phyloP scores from a whole-genome alignment of 2,329 filamentous ascomycete genomes.

The Colletotrichum musae region DNA sequence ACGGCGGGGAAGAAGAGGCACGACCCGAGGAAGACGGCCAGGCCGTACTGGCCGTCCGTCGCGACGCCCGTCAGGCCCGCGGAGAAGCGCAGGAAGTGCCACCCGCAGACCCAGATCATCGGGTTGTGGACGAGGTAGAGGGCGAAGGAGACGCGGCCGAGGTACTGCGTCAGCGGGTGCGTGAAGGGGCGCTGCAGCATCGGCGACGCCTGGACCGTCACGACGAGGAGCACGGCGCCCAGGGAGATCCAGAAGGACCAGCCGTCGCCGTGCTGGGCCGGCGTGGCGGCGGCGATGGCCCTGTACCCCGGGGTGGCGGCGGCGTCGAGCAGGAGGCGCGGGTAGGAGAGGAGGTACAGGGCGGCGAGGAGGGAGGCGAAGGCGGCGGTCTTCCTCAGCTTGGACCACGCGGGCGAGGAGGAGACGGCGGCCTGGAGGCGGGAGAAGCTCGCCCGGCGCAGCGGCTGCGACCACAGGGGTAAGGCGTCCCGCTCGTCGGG shows the following conservation, averaged over 20 bases:
- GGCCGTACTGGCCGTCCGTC: conserved; percentile 2
- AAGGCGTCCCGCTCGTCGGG: neutral
- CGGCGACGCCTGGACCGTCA: conserved; percentile 46
- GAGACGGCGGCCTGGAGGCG: neutral
- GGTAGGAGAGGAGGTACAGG: conserved; percentile 27
- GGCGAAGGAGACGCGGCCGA: conserved; percentile 74
- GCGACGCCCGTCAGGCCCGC: conserved; percentile 14
- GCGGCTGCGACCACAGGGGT: neutral
- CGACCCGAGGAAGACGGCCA: conserved; percentile 13
- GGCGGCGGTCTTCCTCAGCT: neutral
- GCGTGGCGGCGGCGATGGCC: conserved; percentile 11
- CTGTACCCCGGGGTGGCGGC: conserved; percentile 21
- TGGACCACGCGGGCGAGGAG: neutral
- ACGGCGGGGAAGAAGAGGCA: conserved; percentile 17
- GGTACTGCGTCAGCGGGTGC: conserved; percentile 70
- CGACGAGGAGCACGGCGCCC: conserved; percentile 19
- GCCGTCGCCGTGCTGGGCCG: neutral
- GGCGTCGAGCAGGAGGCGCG: neutral
- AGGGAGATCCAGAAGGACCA: conserved; percentile 25
- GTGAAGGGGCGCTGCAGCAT: conserved; percentile 72
- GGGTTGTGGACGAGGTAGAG: conserved; percentile 77
- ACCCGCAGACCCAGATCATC: conserved; percentile 69
- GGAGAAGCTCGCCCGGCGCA: conserved; percentile 6
- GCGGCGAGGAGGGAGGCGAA: conserved; percentile 10
- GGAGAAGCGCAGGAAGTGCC: conserved; percentile 13